A percentile compares a stretch with the other conserved stretches of the same genome.
phyloP scores from a whole-genome alignment of 169 alveolate species.

The Eimeria praecox region DNA sequence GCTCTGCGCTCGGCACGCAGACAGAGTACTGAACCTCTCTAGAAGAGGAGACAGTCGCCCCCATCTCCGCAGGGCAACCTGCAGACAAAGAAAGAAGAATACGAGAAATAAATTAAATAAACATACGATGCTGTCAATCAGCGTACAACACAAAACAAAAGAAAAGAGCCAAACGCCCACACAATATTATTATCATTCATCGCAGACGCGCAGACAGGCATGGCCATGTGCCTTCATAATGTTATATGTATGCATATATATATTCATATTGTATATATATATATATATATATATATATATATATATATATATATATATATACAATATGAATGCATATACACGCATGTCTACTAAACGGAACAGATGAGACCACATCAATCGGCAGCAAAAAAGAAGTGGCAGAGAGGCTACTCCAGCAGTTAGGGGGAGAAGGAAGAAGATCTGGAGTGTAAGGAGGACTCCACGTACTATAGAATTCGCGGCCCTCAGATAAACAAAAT shows the following conservation, averaged over 20 bases:
- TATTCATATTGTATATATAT: too few relatives aligned
- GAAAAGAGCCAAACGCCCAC: neutral
- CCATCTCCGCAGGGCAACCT: conserved; percentile 34
- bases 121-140: neutral
- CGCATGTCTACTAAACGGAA: neutral
- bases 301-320: too few relatives aligned
- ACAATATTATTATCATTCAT: neutral
- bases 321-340: too few relatives aligned
- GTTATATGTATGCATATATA: too few relatives aligned
- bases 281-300: too few relatives aligned
- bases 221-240: too few relatives aligned
- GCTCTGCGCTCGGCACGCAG: conserved; percentile 37
- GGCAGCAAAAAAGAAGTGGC: neutral
- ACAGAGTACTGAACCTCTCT: conserved; percentile 63
- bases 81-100: neutral
- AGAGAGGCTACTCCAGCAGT: too few relatives aligned
- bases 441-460: neutral
- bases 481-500: neutral
- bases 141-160: neutral
- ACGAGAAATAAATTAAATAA: neutral
- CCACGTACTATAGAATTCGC: neutral
- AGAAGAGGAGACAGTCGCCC: conserved; percentile 3
- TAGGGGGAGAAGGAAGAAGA: neutral
- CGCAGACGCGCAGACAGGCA: neutral
- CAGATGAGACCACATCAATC: neutral